These are phyloP conservation scores for Kwoniella pini DNA, from an alignment of 768 basidiomycete species.

Conservation along the genomic window DNA sequence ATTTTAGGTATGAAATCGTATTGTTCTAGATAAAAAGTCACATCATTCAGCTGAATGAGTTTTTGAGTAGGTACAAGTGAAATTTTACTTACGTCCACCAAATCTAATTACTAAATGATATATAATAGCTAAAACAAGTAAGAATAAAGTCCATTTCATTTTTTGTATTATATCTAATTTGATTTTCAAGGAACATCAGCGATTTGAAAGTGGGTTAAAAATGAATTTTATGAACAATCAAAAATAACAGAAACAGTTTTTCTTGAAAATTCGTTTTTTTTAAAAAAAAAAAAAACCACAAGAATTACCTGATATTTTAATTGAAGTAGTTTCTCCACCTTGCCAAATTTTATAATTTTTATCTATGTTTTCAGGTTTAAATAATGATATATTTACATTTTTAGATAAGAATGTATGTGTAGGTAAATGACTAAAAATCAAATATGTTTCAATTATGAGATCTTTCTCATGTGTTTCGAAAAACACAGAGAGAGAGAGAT, in stretches of 20 bases:
- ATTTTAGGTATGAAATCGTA: slow-evolving; percentile 40
- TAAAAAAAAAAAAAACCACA: too few relatives aligned
- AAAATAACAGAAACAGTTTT: too few relatives aligned
- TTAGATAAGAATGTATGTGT: slow-evolving; percentile 44
- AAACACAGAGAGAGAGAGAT: too few relatives aligned
- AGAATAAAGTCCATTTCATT: slow-evolving; percentile 24
- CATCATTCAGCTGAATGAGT: not conserved
- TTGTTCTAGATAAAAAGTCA: slow-evolving; percentile 20
- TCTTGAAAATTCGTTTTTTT: too few relatives aligned
- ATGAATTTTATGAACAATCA: too few relatives aligned
- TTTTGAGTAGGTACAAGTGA: not conserved
- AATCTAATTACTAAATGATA: slow-evolving; percentile 38
- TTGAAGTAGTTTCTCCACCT: slow-evolving; percentile 35
- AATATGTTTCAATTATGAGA: too few relatives aligned
- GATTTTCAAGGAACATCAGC: too few relatives aligned
- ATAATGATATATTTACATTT: slow-evolving; percentile 37
- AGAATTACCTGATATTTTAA: slow-evolving; percentile 28
- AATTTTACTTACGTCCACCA: slow-evolving; percentile 34
- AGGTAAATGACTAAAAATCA: slow-evolving; percentile 51
- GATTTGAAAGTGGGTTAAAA: too few relatives aligned
- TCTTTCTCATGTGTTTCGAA: too few relatives aligned
- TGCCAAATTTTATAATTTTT: slow-evolving; percentile 45
- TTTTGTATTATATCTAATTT: not conserved
- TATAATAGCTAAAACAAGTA: slow-evolving; percentile 33
- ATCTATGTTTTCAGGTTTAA: slow-evolving; percentile 37